Conservation (phyloP, 1,284 basidiomycete species). For the Phellopilus nigrolimitatus region DNA sequence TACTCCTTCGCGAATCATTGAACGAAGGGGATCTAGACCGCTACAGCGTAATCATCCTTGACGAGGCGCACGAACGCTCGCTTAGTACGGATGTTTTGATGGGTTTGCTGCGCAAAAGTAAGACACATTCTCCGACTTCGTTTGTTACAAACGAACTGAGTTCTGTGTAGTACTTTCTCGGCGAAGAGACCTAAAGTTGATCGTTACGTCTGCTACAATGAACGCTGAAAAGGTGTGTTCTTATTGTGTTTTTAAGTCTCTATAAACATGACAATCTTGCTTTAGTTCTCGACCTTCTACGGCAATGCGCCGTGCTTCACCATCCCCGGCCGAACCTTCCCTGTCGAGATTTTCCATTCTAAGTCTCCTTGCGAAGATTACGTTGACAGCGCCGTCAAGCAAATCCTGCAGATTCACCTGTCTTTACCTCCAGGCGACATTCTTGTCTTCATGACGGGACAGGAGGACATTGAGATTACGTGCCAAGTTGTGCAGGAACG, state of each 20-base stretch:
- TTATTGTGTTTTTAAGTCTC: neutral
- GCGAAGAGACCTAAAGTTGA: constrained; percentile 88
- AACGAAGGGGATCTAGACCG: constrained; percentile 95
- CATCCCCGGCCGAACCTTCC: constrained; percentile 97
- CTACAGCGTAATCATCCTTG: constrained; percentile 94
- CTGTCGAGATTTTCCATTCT: constrained; percentile 93
- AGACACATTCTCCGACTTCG: no score
- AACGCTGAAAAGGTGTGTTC: constrained; percentile 88
- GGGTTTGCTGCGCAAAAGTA: constrained; percentile 91
- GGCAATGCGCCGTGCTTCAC: constrained; percentile 94
- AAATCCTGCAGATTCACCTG: constrained; percentile 94
- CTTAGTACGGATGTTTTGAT: constrained; percentile 96
- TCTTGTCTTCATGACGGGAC: constrained; percentile 99
- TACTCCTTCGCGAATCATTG: constrained; percentile 89
- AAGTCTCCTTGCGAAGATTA: constrained; percentile 99
- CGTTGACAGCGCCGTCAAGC: constrained; percentile 96
- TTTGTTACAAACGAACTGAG: constrained; percentile 7
- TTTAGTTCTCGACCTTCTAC: constrained; percentile 89
- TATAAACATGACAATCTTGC: constrained; percentile 5
- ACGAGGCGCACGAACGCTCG: constrained; percentile 96
- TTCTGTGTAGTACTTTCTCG: constrained; percentile 73
- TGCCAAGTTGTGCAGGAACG: constrained; percentile 92
- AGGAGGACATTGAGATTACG: constrained; percentile 97
- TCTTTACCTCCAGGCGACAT: constrained; percentile 94
- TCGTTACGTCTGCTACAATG: constrained; percentile 99